Conservation (phyloP, 139 green algal species). For the Haematococcus sp. region DNA sequence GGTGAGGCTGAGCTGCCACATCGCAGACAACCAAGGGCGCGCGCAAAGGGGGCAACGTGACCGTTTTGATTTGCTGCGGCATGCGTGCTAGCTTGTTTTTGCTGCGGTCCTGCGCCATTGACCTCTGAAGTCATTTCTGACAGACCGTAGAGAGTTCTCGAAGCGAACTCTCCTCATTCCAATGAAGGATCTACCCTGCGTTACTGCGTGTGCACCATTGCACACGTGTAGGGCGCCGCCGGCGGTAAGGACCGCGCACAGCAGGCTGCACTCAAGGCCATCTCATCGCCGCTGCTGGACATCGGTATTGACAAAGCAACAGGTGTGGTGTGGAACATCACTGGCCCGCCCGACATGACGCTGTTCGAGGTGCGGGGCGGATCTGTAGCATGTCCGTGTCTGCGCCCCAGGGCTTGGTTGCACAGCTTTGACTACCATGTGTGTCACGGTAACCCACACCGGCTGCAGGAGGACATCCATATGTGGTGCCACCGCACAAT, state of each 20-base stretch:
- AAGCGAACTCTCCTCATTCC: too few relatives aligned
- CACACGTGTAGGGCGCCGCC: neutral
- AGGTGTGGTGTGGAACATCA: constrained; percentile 98
- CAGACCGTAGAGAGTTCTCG: too few relatives aligned
- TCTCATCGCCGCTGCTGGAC: constrained; percentile 86
- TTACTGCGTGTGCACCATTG: neutral
- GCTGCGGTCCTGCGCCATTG: too few relatives aligned
- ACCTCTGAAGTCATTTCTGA: too few relatives aligned
- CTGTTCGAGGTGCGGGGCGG: constrained; percentile 69
- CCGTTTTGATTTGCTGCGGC: too few relatives aligned
- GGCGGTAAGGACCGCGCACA: constrained; percentile 57
- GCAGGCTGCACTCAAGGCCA: constrained; percentile 71
- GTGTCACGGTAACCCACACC: neutral
- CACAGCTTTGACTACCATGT: neutral
- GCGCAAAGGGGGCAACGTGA: too few relatives aligned
- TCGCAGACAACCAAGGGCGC: too few relatives aligned
- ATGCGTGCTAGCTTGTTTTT: too few relatives aligned
- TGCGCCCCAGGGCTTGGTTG: neutral
- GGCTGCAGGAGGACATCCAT: neutral
- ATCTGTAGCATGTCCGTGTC: neutral
- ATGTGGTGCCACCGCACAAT: too few relatives aligned
- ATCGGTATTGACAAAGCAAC: constrained; percentile 90
- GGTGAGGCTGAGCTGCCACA: constrained; percentile 58
- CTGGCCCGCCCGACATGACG: constrained; percentile 81
- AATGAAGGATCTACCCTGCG: too few relatives aligned